Percentiles rank a stretch among this genome's conserved stretches.
These are phyloP conservation scores for Styphnolobium japonicum DNA, from an alignment of 306 rosid species.

Conservation along the genomic window DNA sequence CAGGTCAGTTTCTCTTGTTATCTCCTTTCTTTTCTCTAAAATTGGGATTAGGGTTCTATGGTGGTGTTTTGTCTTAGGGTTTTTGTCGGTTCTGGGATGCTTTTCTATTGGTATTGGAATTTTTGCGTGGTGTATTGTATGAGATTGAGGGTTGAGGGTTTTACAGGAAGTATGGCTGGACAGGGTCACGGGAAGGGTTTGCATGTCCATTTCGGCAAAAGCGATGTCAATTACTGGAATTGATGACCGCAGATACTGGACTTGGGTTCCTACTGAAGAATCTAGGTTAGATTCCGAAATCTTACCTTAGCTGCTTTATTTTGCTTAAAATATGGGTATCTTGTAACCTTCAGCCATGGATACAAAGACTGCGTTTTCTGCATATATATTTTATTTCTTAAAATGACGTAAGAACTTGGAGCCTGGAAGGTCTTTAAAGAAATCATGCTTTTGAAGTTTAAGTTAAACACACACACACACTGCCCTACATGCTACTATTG, in stretches of 20 bases:
- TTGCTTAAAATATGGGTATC: background rate
- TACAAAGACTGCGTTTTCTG: too few relatives aligned
- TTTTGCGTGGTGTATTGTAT: background rate
- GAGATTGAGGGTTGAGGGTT: slow-evolving; percentile 16
- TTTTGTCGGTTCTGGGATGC: background rate
- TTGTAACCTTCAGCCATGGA: too few relatives aligned
- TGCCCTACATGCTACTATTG: background rate
- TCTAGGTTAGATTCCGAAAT: slow-evolving; percentile 55
- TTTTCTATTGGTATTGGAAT: background rate
- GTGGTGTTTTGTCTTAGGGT: background rate
- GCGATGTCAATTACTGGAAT: slow-evolving; percentile 86
- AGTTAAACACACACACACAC: background rate
- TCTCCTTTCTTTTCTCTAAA: background rate
- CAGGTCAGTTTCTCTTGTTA: background rate
- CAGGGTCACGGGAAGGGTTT: slow-evolving; percentile 64
- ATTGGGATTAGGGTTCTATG: background rate
- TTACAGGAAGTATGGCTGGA: slow-evolving; percentile 86
- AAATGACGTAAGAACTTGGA: background rate
- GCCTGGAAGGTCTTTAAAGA: background rate
- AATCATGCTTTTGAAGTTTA: background rate
- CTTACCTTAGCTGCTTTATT: background rate
- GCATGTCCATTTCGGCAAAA: slow-evolving; percentile 69
- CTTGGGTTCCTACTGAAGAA: slow-evolving; percentile 90
- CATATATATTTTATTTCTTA: background rate
- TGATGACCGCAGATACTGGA: slow-evolving; percentile 89